Base-by-base conservation (phyloP, 2,329 filamentous ascomycete species). In the Dryadomyces sulphureus region DNA sequence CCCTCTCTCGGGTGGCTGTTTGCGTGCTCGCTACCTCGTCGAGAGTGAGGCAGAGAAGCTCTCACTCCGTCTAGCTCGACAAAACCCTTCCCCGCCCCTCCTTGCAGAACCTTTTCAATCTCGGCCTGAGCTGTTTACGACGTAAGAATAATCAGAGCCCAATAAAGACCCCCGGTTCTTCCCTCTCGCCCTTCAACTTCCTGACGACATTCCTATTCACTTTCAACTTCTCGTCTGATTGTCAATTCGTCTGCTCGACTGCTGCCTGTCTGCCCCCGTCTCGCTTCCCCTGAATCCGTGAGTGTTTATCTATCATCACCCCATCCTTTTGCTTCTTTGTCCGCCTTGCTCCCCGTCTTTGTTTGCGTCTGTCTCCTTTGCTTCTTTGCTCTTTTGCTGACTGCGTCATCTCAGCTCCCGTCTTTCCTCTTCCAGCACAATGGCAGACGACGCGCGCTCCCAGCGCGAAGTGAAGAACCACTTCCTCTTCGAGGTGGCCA, bases 401-500 rank as follows among this genome's bases (percentile, higher is more conserved):
- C n/a, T 36, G 8, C 17, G 7, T 32, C 25, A 14, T 54, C 52
- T 35, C 38, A 11, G 17, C 34, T 40, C 38, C 40, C 32, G 27
- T 27, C n/a, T 30, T 38, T 5, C 7, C 16, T 41, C 38, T 42
- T n/a, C n/a, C n/a, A n/a, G n/a, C 49, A 43, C 50, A 49, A 46
- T 45, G 50, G 40, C 45, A 35, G 65, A 70, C 50, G 66, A 69
- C 50, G 66, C 63, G 54, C 62, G 62, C 53, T 65, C 65, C 11
- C 63, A 62, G 51, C 55, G 75, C 56, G 89, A 96, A 67, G 85
- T 96, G 58, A 88, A 84, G 69, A 92, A 94, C 65, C 92, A 96
- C 67, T 73, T 93, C 59, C 83, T 98, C 56, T 98, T 98, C 61
- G 92, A 98, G 69, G 73, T 96, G 58, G 88, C 92, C 50, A 96